Percentiles rank a stretch among this genome's conserved stretches.
phyloP scores from a whole-genome alignment of 257 asterid genomes.

The Coffea eugenioides region DNA sequence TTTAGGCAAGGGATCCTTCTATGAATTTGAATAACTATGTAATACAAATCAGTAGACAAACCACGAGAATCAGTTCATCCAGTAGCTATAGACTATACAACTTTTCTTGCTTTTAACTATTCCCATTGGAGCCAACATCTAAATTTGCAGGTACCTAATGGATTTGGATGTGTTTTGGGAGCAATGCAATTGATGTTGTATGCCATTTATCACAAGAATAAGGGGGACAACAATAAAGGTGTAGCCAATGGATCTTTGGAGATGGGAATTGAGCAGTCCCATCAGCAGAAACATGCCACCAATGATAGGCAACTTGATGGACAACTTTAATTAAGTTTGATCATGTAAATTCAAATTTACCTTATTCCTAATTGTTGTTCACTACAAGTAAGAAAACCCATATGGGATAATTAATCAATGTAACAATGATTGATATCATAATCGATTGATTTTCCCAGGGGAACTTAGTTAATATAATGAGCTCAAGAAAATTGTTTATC shows the following conservation, averaged over 20 bases:
- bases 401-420: neutral
- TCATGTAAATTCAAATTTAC: neutral
- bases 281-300: slow-evolving; percentile 20
- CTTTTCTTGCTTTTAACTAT: neutral
- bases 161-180: slow-evolving; percentile 70
- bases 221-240: slow-evolving; percentile 30
- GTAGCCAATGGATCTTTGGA: slow-evolving; percentile 27
- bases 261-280: slow-evolving; percentile 36
- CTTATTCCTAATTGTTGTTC: neutral
- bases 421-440: neutral
- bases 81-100: no score
- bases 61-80: no score
- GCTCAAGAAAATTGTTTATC: neutral
- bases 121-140: neutral
- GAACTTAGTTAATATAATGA: neutral
- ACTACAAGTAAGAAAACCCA: neutral
- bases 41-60: no score
- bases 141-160: slow-evolving; percentile 62
- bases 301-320: neutral
- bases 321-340: neutral
- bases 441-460: neutral
- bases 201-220: slow-evolving; percentile 48
- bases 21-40: no score
- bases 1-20: no score
- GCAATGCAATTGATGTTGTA: slow-evolving; percentile 60